Evolutionary conservation across 1,284 basidiomycete species (phyloP).

Genomic region (Ceratobasidium theobromae): DNA sequence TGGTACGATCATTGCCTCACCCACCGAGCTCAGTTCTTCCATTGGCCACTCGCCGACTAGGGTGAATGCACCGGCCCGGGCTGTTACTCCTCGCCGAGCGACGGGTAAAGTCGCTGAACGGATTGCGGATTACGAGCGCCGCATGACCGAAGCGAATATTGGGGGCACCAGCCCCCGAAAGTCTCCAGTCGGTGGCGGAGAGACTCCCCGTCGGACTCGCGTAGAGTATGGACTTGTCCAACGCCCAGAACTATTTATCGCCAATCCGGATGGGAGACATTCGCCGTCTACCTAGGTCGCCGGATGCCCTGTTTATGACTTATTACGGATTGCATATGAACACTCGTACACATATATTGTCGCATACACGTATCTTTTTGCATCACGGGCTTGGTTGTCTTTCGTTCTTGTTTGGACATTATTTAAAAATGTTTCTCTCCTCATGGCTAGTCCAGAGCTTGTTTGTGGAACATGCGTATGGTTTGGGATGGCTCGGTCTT

Average conservation of each 20-base stretch:
- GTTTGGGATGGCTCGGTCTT: too few relatives aligned
- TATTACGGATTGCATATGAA: neutral
- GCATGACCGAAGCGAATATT: slow-evolving; percentile 39
- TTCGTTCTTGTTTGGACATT: neutral
- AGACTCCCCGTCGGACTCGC: slow-evolving; percentile 41
- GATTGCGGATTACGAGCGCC: slow-evolving; percentile 48
- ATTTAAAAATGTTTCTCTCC: neutral
- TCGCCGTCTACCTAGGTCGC: neutral
- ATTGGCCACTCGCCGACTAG: slow-evolving; percentile 1
- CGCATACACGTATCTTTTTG: slow-evolving; percentile 21
- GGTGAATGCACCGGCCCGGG: neutral
- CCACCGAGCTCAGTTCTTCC: slow-evolving; percentile 12
- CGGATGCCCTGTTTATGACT: neutral
- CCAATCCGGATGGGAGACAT: slow-evolving; percentile 55
- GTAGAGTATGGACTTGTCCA: slow-evolving; percentile 59
- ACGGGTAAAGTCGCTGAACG: slow-evolving; percentile 43
- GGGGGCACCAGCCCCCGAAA: slow-evolving; percentile 30
- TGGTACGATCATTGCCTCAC: slow-evolving; percentile 16
- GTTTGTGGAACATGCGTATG: neutral
- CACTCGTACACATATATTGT: neutral
- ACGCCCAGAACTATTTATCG: slow-evolving; percentile 57
- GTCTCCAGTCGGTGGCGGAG: slow-evolving; percentile 43
- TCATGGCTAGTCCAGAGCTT: neutral
- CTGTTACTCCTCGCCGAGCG: slow-evolving; percentile 40
- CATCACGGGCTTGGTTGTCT: neutral